These are phyloP conservation scores for Aspergillus sp. DNA, from an alignment of 2,329 filamentous ascomycete species.

Conservation along the genomic window DNA sequence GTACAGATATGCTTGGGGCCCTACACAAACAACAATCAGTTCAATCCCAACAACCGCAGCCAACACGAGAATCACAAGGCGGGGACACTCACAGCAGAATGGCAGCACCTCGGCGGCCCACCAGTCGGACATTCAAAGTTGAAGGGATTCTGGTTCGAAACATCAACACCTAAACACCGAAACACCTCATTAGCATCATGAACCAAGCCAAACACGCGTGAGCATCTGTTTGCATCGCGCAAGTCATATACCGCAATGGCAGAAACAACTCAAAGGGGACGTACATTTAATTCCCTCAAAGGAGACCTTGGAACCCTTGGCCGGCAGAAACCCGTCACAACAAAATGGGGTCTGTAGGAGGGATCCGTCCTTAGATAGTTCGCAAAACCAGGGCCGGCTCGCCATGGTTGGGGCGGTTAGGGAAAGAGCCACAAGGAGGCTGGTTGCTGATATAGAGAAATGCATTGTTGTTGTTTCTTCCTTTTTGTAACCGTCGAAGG, in stretches of 20 bases:
- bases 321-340: slow-evolving; percentile 24
- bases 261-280: slow-evolving; percentile 4
- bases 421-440: slow-evolving; percentile 21
- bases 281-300: slow-evolving; percentile 26
- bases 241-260: background rate
- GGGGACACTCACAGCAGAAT: slow-evolving; percentile 28
- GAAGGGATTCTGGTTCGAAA: slow-evolving; percentile 16
- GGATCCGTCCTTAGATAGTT: slow-evolving; percentile 25
- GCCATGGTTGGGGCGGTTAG: slow-evolving; percentile 14
- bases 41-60: no score
- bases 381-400: slow-evolving; percentile 20
- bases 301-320: slow-evolving; percentile 19
- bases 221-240: background rate
- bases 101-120: slow-evolving; percentile 26
- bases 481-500: background rate
- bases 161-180: slow-evolving; percentile 15
- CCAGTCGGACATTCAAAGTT: slow-evolving; percentile 25
- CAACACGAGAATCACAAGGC: background rate
- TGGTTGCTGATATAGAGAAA: background rate
- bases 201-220: background rate
- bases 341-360: slow-evolving; percentile 32
- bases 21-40: slow-evolving; percentile 9
- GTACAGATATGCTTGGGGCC: slow-evolving; percentile 29
- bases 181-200: slow-evolving; percentile 12
- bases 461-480: slow-evolving; percentile 14